phyloP scores from a whole-genome alignment of 2,329 filamentous ascomycete genomes.

The Colletotrichum sp. region DNA sequence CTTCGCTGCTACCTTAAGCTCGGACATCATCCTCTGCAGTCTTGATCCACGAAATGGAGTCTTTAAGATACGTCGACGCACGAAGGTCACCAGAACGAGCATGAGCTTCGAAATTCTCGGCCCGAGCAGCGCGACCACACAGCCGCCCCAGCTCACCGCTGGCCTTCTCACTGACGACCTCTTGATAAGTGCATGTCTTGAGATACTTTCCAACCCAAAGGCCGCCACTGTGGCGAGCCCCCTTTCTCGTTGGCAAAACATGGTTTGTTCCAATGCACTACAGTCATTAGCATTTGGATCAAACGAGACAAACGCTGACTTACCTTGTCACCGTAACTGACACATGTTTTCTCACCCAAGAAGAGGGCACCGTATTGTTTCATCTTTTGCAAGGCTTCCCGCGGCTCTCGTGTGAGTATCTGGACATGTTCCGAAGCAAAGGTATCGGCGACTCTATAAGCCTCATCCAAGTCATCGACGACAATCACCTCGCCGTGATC shows the following conservation, averaged over 20 bases:
- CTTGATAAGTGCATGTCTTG: conserved; percentile 57
- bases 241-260: conserved; percentile 54
- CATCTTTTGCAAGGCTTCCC: conserved; percentile 56
- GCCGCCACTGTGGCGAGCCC: conserved; percentile 54
- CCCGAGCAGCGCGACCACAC: conserved; percentile 52
- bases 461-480: conserved; percentile 45
- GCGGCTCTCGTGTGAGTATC: conserved; percentile 49
- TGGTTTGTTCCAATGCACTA: conserved; percentile 61
- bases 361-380: conserved; percentile 55
- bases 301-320: not conserved
- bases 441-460: conserved; percentile 47
- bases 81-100: conserved; percentile 55
- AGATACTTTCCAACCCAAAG: conserved; percentile 62
- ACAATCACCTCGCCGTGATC: conserved; percentile 51
- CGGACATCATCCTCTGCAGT: not conserved
- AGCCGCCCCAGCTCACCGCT: conserved; percentile 53
- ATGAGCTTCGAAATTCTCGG: conserved; percentile 59
- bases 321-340: conserved; percentile 59
- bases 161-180: conserved; percentile 45
- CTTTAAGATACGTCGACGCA: conserved; percentile 45
- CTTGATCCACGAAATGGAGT: conserved; percentile 49
- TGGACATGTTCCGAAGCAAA: conserved; percentile 58
- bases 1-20: not conserved
- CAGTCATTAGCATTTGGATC: not conserved
- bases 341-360: conserved; percentile 56